Percentiles rank a stretch among this genome's conserved stretches.
Evolutionary conservation across 2,329 filamentous ascomycete species (phyloP).

Genomic region (Xylaria digitata): DNA sequence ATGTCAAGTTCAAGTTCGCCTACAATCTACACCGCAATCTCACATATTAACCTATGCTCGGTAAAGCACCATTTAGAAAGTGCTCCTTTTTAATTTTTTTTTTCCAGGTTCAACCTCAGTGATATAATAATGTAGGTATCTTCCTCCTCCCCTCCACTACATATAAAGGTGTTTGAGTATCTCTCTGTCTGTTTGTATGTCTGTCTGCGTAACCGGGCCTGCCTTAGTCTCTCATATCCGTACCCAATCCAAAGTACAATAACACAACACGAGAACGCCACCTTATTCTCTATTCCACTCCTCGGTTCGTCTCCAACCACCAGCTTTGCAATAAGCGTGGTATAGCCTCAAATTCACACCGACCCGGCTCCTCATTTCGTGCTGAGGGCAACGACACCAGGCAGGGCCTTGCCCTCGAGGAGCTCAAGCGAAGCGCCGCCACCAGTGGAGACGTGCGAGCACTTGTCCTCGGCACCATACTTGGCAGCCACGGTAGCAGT

Average conservation of each 20-base stretch:
- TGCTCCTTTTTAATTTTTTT: neutral
- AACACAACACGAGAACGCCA: conserved; percentile 24
- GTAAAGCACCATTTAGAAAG: neutral
- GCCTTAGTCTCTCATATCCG: neutral
- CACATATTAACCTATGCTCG: too few species aligned
- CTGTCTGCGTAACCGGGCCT: conserved; percentile 6
- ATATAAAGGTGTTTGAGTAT: conserved; percentile 5
- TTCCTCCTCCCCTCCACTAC: neutral
- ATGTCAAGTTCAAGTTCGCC: too few species aligned
- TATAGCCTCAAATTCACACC: conserved; percentile 32
- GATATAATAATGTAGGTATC: neutral
- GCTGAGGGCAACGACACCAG: conserved; percentile 92
- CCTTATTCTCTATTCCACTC: neutral
- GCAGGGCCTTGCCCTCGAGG: conserved; percentile 97
- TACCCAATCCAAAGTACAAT: conserved; percentile 17
- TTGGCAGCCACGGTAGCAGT: conserved; percentile 98
- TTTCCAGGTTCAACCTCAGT: neutral
- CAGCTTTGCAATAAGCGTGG: neutral
- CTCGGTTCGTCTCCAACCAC: neutral
- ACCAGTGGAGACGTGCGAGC: conserved; percentile 97
- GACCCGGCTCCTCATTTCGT: conserved; percentile 65
- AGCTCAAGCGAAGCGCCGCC: conserved; percentile 96
- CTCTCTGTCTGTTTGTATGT: neutral
- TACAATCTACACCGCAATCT: too few species aligned
- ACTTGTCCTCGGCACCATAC: conserved; percentile 94